Conservation (phyloP, 768 basidiomycete genomes). For the Lentinula guzmanii region DNA sequence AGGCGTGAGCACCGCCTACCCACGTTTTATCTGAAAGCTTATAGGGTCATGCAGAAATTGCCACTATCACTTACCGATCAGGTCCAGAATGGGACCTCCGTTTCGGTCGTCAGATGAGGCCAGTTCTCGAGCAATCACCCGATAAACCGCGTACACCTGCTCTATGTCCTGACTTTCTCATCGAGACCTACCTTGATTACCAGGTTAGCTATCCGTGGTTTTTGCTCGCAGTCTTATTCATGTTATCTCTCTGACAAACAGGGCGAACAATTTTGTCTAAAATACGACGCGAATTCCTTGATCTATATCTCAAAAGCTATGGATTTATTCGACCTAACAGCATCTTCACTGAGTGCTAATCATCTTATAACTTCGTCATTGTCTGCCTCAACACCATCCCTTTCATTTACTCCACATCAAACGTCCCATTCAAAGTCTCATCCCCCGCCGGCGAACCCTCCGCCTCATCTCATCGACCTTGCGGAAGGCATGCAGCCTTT, state of each 20-base stretch:
- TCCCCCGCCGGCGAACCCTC: constrained; percentile 64
- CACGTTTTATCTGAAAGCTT: not conserved
- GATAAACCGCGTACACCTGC: constrained; percentile 49
- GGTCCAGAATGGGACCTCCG: constrained; percentile 99
- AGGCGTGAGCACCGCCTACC: constrained; percentile 51
- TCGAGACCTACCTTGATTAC: constrained; percentile 98
- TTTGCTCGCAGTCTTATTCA: constrained; percentile 63
- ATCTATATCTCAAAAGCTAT: constrained; percentile 99
- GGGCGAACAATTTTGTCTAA: constrained; percentile 96
- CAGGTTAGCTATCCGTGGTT: constrained; percentile 67
- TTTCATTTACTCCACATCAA: constrained; percentile 19
- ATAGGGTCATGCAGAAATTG: constrained; percentile 67
- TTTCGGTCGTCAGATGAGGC: constrained; percentile 77
- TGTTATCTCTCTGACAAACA: constrained; percentile 51
- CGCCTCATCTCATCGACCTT: constrained; percentile 71
- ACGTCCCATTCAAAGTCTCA: constrained; percentile 63
- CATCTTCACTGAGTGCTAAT: constrained; percentile 53
- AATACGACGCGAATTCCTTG: constrained; percentile 98
- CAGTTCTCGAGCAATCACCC: constrained; percentile 27
- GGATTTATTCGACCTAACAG: constrained; percentile 97
- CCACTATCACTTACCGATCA: constrained; percentile 97
- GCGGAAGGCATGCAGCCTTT: constrained; percentile 76
- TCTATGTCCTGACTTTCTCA: constrained; percentile 94
- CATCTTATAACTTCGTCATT: constrained; percentile 14
- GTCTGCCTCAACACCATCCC: constrained; percentile 20